phyloP scores from a whole-genome alignment of 2,329 filamentous ascomycete species.

The Chrysoporthe deuterocubensis region DNA sequence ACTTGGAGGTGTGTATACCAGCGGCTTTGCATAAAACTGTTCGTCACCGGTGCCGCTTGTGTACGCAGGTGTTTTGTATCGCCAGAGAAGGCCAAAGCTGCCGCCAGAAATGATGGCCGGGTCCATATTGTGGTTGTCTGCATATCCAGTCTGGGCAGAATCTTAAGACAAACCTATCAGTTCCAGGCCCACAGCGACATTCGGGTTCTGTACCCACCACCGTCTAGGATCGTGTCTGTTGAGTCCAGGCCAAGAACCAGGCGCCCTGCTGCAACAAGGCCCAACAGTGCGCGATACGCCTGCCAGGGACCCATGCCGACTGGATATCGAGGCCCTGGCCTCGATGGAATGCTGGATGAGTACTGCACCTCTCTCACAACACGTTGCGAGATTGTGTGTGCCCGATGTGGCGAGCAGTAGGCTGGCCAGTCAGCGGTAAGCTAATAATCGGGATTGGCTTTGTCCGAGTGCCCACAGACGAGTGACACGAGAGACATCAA shows the following conservation, averaged over 20 bases:
- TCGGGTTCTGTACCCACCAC: neutral
- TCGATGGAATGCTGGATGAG: neutral
- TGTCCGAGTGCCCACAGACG: too few species aligned
- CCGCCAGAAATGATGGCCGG: conserved; percentile 40
- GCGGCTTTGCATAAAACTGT: conserved; percentile 52
- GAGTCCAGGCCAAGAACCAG: neutral
- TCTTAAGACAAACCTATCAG: conserved; percentile 10
- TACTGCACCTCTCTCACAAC: neutral
- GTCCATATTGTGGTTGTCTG: conserved; percentile 44
- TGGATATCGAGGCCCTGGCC: neutral
- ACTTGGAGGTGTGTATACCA: conserved; percentile 52
- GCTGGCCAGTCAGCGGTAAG: too few species aligned
- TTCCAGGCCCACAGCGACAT: neutral
- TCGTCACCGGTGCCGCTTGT: conserved; percentile 16
- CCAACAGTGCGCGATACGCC: neutral
- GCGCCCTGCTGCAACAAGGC: neutral
- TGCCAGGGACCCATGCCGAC: neutral
- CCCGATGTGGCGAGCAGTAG: neutral
- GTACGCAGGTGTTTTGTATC: conserved; percentile 26
- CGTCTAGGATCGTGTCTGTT: conserved; percentile 1
- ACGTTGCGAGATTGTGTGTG: neutral
- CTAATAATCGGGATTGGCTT: too few species aligned
- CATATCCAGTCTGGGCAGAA: conserved; percentile 36
- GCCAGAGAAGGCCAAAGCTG: conserved; percentile 37
- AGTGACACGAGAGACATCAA: too few species aligned